Evolutionary conservation across 768 basidiomycete genomes (phyloP).

Genomic region (Cyclocybe aegerita): DNA sequence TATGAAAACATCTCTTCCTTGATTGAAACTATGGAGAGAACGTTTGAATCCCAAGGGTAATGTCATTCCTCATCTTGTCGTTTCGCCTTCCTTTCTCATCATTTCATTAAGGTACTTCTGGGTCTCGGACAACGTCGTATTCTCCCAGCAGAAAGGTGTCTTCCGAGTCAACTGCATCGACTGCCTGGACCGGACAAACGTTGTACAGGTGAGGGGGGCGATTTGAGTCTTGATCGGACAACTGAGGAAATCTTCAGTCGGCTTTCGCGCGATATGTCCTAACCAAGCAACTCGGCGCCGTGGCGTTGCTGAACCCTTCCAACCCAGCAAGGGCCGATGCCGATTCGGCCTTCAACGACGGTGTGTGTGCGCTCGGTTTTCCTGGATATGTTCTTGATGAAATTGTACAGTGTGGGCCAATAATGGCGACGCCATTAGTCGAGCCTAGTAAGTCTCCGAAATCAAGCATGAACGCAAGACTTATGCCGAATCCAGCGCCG

Average conservation of each 20-base stretch:
- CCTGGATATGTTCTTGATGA: neutral
- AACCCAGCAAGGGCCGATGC: conserved; percentile 55
- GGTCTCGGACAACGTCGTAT: conserved; percentile 65
- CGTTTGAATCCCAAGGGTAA: conserved; percentile 81
- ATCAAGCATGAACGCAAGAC: neutral
- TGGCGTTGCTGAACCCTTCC: conserved; percentile 61
- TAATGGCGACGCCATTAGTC: conserved; percentile 93
- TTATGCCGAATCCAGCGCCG: conserved; percentile 55
- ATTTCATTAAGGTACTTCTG: conserved; percentile 65
- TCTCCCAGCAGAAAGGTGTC: conserved; percentile 82
- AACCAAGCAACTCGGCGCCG: conserved; percentile 68
- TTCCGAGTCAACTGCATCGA: conserved; percentile 96
- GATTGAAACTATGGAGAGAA: conserved; percentile 64
- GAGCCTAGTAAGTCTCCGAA: conserved; percentile 65
- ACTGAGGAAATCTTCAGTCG: conserved; percentile 48
- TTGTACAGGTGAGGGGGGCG: conserved; percentile 66
- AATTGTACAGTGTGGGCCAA: conserved; percentile 87
- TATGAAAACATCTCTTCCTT: conserved; percentile 91
- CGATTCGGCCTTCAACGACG: conserved; percentile 79
- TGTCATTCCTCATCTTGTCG: neutral
- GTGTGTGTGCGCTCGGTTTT: conserved; percentile 32
- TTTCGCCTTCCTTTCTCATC: conserved; percentile 5
- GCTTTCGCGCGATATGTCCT: conserved; percentile 88
- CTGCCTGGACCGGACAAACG: conserved; percentile 93
- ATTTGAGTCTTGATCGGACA: conserved; percentile 1